A percentile compares a stretch with the other conserved stretches of the same genome.
phyloP scores from a whole-genome alignment of 768 basidiomycete genomes.

The Boletus pseudo-olivaceus region DNA sequence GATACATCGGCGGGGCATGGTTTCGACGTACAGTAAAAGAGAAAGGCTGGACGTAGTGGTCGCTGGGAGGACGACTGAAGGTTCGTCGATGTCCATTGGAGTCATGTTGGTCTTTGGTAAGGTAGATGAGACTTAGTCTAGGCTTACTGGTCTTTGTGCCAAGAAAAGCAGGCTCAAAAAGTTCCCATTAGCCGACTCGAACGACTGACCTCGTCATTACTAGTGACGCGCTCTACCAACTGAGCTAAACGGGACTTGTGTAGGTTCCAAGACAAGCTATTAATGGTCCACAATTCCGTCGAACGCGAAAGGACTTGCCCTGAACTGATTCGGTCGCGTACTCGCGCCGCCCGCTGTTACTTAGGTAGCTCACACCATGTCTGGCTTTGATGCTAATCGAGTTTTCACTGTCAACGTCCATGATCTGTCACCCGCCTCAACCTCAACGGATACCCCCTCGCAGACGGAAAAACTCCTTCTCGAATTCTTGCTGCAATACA shows the following conservation, averaged over 20 bases:
- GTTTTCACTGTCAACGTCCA: constrained; percentile 82
- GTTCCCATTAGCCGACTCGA: constrained; percentile 41
- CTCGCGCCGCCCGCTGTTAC: background rate
- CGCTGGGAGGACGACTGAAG: constrained; percentile 69
- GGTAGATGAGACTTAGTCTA: background rate
- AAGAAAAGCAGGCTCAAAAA: constrained; percentile 8
- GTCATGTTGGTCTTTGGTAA: constrained; percentile 32
- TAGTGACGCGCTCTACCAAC: constrained; percentile 51
- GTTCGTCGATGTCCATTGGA: constrained; percentile 77
- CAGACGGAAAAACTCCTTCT: constrained; percentile 76
- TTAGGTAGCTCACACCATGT: constrained; percentile 47
- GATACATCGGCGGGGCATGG: background rate
- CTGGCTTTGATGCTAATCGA: constrained; percentile 81
- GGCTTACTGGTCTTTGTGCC: background rate
- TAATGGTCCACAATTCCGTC: background rate
- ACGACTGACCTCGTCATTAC: constrained; percentile 45
- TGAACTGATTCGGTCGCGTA: constrained; percentile 20
- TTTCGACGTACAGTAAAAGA: constrained; percentile 59
- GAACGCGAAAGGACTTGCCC: constrained; percentile 32
- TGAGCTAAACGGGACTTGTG: constrained; percentile 38
- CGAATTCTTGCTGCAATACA: constrained; percentile 85
- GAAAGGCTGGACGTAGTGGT: constrained; percentile 71
- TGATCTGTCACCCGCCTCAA: constrained; percentile 48
- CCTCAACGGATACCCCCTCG: constrained; percentile 67
- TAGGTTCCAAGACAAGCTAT: background rate